Evolutionary conservation across 169 alveolate species (phyloP), one percentile per base, ranked within the genome.

Genomic region (Condylostoma magnum): DNA sequence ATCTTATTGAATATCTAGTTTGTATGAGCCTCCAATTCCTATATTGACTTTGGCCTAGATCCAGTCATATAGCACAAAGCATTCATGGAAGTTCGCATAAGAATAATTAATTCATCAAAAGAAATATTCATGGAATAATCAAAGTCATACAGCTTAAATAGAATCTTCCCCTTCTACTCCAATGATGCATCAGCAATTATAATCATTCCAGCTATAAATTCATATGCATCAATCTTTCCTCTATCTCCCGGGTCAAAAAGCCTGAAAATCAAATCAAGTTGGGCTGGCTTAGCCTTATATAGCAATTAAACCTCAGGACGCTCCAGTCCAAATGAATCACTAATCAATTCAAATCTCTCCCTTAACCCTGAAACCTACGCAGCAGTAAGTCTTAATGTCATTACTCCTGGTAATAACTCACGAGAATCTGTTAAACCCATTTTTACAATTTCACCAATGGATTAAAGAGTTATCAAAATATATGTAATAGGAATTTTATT

Each of bases 161-260:
- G 44, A 27, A 84, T 41, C 50, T 83, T 89, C 37, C 92, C 89
- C 70, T 82, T 85, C 70, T 77, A 82, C 71, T 86, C 85, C 46
- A 82, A 34, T 15, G 89, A 75, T 44, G 93, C 70, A 30, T 87
- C 81, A 15, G 87, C 70, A 33, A 87, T 74, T 76, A 84, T 79
- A 6, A 93, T 77, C 52, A 86, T 53, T n/a, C 93, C 94, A 51
- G 93, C 89, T 1, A 82, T 77, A 56, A 87, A 82, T 69, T 91
- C 91, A 79, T 91, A 91, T 18, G 87, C 82, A 65, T 87, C 94
- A 12, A 87, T 85, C 41, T 77, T 75, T 1, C 86, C 91, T 58
- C 83, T 76, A 10, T 88, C 91, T 65, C 86, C 89, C 77, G 87
- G 63, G 54, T 91, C 96, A 74, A 87, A 85, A 52, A 73, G 74